phyloP scores from a whole-genome alignment of 441 rosid species.

The Eutrema salsugineum region DNA sequence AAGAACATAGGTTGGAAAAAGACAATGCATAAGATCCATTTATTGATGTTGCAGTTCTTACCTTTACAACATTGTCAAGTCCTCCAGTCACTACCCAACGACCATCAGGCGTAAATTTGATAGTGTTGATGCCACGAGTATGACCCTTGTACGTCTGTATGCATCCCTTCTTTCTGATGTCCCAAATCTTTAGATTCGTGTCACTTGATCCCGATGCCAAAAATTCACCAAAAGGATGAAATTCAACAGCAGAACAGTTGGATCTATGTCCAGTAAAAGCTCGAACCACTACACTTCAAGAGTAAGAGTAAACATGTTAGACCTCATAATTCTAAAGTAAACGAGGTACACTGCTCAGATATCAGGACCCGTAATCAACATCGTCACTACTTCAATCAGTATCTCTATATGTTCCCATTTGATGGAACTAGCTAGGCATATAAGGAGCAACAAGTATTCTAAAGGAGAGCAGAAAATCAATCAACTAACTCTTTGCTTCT shows the following conservation, averaged over 20 bases:
- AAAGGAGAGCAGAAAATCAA: conserved; percentile 9
- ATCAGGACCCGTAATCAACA: background rate
- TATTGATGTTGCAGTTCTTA: conserved; percentile 22
- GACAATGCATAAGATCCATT: background rate
- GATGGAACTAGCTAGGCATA: background rate
- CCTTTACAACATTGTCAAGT: conserved; percentile 88
- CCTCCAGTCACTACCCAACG: conserved; percentile 99
- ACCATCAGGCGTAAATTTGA: conserved; percentile 88
- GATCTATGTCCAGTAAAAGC: conserved; percentile 92
- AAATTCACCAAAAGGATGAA: conserved; percentile 96
- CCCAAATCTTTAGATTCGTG: conserved; percentile 82
- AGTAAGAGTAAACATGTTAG: conserved; percentile 46
- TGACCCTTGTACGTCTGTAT: conserved; percentile 93
- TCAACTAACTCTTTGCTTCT: conserved; percentile 81
- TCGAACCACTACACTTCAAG: conserved; percentile 98
- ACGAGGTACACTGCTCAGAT: background rate
- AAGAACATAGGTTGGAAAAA: background rate
- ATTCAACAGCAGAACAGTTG: conserved; percentile 77
- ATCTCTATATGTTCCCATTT: background rate
- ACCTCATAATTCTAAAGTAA: background rate
- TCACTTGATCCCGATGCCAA: conserved; percentile 90
- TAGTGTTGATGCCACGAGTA: conserved; percentile 65
- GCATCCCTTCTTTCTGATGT: conserved; percentile 88
- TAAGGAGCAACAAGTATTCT: background rate
- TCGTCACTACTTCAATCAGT: background rate